These are phyloP conservation scores for Pleoardoris graminearum DNA, from an alignment of 2,329 filamentous ascomycete genomes.

Conservation along the genomic window DNA sequence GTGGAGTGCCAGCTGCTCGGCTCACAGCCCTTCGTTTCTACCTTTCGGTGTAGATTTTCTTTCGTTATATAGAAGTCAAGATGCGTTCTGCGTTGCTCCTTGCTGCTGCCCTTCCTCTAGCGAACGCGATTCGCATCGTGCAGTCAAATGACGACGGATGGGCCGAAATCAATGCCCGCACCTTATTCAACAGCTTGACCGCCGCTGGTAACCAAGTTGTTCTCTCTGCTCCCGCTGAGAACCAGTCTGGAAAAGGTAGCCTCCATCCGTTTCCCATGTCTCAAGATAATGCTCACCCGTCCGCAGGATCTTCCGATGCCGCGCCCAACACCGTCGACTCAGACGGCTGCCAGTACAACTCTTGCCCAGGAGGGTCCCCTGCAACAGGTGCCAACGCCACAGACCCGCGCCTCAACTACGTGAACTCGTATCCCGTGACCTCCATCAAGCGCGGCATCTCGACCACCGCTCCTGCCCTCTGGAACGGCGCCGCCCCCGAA, in stretches of 20 bases:
- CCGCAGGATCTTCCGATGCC: slow-evolving; percentile 56
- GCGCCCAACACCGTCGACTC: slow-evolving; percentile 53
- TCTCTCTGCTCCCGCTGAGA: slow-evolving; percentile 67
- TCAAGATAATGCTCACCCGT: not conserved
- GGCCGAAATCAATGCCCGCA: slow-evolving; percentile 69
- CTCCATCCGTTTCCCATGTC: not conserved
- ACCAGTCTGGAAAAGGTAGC: slow-evolving; percentile 64
- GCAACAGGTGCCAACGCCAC: slow-evolving; percentile 61
- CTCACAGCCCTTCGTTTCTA: slow-evolving; percentile 2
- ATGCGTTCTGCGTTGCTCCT: slow-evolving; percentile 35
- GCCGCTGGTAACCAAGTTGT: slow-evolving; percentile 63
- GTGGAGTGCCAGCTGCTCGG: not conserved
- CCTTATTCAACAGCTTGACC: slow-evolving; percentile 60
- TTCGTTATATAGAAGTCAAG: slow-evolving; percentile 41
- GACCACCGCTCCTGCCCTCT: slow-evolving; percentile 58
- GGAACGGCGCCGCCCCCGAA: slow-evolving; percentile 58
- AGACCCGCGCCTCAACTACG: slow-evolving; percentile 66
- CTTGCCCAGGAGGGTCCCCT: slow-evolving; percentile 61
- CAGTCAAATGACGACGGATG: slow-evolving; percentile 75
- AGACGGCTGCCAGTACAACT: slow-evolving; percentile 62
- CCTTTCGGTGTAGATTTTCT: slow-evolving; percentile 9
- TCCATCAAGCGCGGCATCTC: slow-evolving; percentile 66
- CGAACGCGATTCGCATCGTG: slow-evolving; percentile 47
- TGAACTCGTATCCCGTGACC: slow-evolving; percentile 71
- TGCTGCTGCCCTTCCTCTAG: slow-evolving; percentile 28